Conservation (phyloP, 176 grass and related monocot genomes). For the Poa annua region DNA sequence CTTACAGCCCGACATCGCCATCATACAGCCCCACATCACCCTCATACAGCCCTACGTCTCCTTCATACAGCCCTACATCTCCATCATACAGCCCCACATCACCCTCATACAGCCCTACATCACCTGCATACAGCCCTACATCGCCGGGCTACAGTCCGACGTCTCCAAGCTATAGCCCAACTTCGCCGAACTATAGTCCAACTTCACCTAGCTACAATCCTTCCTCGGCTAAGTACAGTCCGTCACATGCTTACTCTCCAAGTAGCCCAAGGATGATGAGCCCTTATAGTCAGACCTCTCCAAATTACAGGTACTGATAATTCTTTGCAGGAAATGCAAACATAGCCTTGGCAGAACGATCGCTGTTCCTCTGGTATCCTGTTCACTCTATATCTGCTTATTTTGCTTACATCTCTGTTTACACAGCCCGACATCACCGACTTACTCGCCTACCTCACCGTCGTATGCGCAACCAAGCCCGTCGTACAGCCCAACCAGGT, state of each 20-base stretch:
- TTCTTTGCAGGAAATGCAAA: not conserved
- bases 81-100: slow-evolving; percentile 64
- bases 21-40: slow-evolving; percentile 23
- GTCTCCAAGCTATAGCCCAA: slow-evolving; percentile 68
- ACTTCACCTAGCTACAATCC: slow-evolving; percentile 89
- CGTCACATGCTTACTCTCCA: slow-evolving; percentile 80
- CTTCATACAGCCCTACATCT: slow-evolving; percentile 60
- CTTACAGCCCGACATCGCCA: slow-evolving; percentile 34
- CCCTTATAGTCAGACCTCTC: slow-evolving; percentile 78
- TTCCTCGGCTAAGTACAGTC: slow-evolving; percentile 60
- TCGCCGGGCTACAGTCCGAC: slow-evolving; percentile 73
- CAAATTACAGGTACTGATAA: slow-evolving; percentile 69
- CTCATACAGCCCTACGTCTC: slow-evolving; percentile 64
- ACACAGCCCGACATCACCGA: slow-evolving; percentile 72
- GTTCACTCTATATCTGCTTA: not conserved
- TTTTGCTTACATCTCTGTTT: slow-evolving; percentile 30
- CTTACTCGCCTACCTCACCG: slow-evolving; percentile 91
- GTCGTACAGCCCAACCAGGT: slow-evolving; percentile 90
- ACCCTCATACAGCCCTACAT: slow-evolving; percentile 62
- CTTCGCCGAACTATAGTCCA: slow-evolving; percentile 70
- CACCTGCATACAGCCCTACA: slow-evolving; percentile 73
- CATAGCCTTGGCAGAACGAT: not conserved
- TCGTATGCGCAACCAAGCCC: slow-evolving; percentile 82
- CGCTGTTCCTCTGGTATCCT: not conserved
- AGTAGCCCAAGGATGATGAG: slow-evolving; percentile 70